Base-by-base conservation (phyloP, 1,284 basidiomycete genomes). In the Cryptococcus floricola region DNA sequence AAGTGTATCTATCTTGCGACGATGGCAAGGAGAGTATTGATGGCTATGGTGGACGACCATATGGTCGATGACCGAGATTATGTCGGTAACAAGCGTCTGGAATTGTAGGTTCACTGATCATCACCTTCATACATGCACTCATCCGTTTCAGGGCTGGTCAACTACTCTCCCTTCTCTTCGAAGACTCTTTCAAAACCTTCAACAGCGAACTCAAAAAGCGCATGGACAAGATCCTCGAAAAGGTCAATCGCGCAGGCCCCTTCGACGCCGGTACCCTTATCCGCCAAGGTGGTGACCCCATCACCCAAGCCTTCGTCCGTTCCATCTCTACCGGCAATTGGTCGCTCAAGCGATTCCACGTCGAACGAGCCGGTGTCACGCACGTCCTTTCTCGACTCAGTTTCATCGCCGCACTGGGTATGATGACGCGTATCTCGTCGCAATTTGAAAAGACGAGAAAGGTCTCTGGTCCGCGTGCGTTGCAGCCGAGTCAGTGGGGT, bases 361-460 rank as follows among this genome's bases (percentile, higher is more conserved):
- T 98, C 91, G 96, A 98, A 74, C 86, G 97, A 43, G 96, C 96
- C 0, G 96, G 96, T 54, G 93, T 99, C 51, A 99, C 96, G 4
- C 96, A 99, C 74, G 97, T 99, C 57, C 84, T 99, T 28, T 94
- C 89, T 69, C 86, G 97, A 31, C 80, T 99, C 48, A 90, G 87
- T 65, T 99, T 94, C 82, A 98, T 99, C 73, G 91, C 93, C 54
- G 97, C 96, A 1, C 82, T 99, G 19, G 96, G 97, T 38, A 99
- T 98, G 96, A 99, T 99, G 97, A 99, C 96, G 9, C 87, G 96
- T 47, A 99, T 99, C 63, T 89, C 90, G 18, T 95, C 91, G 27
- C 96, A 99, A 78, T 99, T 99, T 73, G 96, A 99, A 77, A 99
- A 99, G 83, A 98, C 97, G 14, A 82, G 96, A 54, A 99, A 99